Evolutionary conservation across 306 rosid genomes (phyloP).

Genomic region (Cercis canadensis): DNA sequence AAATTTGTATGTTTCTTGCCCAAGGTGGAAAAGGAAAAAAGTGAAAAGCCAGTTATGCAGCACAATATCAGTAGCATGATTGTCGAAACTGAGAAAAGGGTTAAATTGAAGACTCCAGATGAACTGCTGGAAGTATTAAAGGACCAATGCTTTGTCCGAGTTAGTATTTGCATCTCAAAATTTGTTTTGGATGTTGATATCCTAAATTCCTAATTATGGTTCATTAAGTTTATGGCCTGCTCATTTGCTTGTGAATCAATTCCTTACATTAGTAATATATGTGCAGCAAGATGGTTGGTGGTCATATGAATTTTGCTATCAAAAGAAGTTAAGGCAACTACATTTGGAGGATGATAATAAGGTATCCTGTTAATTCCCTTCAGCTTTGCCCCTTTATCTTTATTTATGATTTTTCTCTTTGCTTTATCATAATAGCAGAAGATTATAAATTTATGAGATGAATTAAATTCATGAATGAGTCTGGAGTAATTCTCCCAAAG

Average conservation of each 20-base stretch:
- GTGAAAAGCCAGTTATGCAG: conserved; percentile 63
- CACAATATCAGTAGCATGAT: conserved; percentile 83
- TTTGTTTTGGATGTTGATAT: conserved; percentile 19
- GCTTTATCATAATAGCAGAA: conserved; percentile 24
- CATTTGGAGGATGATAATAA: conserved; percentile 79
- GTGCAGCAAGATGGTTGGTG: conserved; percentile 99
- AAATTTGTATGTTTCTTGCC: conserved; percentile 84
- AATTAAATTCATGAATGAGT: conserved; percentile 20
- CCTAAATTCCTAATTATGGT: not conserved
- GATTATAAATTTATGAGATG: too few species aligned
- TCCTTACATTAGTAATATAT: conserved; percentile 34
- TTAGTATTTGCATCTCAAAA: conserved; percentile 46
- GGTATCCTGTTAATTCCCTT: conserved; percentile 54
- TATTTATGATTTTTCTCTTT: conserved; percentile 8
- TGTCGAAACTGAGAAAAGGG: conserved; percentile 77
- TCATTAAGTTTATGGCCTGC: conserved; percentile 12
- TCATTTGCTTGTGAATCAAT: conserved; percentile 9
- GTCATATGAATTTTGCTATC: conserved; percentile 96
- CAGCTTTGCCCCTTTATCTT: conserved; percentile 18
- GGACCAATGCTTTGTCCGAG: conserved; percentile 78
- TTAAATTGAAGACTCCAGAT: conserved; percentile 91
- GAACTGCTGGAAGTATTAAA: conserved; percentile 84
- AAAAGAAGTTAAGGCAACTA: conserved; percentile 71
- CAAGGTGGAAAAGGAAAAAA: conserved; percentile 79
- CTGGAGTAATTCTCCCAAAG: conserved; percentile 8